These are phyloP conservation scores for Leucoagaricus sp. DNA, from an alignment of 1,284 basidiomycete genomes.

Conservation along the genomic window DNA sequence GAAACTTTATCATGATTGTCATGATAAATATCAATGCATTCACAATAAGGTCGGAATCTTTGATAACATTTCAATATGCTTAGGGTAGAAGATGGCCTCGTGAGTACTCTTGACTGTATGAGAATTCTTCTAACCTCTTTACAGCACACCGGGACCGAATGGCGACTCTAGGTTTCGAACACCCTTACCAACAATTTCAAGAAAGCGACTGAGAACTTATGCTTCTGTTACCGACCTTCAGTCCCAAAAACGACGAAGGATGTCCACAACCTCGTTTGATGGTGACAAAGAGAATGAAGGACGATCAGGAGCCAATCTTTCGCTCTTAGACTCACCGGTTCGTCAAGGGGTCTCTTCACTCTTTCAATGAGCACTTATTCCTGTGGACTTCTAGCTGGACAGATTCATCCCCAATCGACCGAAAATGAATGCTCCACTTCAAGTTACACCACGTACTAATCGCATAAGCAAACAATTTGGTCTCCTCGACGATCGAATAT, in stretches of 20 bases:
- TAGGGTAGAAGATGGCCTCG: no score
- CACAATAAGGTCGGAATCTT: no score
- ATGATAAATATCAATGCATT: no score
- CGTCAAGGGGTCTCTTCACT: neutral
- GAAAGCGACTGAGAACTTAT: slow-evolving; percentile 24
- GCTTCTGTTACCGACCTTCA: slow-evolving; percentile 28
- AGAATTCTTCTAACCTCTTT: neutral
- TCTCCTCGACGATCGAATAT: slow-evolving; percentile 31
- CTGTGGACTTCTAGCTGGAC: slow-evolving; percentile 28
- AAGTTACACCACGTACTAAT: slow-evolving; percentile 39
- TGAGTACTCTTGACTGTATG: neutral
- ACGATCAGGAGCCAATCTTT: neutral
- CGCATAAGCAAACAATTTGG: slow-evolving; percentile 41
- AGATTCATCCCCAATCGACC: slow-evolving; percentile 39
- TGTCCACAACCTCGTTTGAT: slow-evolving; percentile 25
- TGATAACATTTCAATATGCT: no score
- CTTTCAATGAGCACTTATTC: neutral
- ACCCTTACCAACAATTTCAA: slow-evolving; percentile 18
- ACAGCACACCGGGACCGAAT: neutral
- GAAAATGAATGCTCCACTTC: slow-evolving; percentile 35
- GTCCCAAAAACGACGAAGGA: slow-evolving; percentile 29
- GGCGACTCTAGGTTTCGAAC: slow-evolving; percentile 24
- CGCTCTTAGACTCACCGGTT: slow-evolving; percentile 17
- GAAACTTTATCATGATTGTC: no score
- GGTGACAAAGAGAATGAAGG: slow-evolving; percentile 19